These are phyloP conservation scores for Hypericum androsaemum DNA, from an alignment of 345 rosid species.

Conservation along the genomic window DNA sequence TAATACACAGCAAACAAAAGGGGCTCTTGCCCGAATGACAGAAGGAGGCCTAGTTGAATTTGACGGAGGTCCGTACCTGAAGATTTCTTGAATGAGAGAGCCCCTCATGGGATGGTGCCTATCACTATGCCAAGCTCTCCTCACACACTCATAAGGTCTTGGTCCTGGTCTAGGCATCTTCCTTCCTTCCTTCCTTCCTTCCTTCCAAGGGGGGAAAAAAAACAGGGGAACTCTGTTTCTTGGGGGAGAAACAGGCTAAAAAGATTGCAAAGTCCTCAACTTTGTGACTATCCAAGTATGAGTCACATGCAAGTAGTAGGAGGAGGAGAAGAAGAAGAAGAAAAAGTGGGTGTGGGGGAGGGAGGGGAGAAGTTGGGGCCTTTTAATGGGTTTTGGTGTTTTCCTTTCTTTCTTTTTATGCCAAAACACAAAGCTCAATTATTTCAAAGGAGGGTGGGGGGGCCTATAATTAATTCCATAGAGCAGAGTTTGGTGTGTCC, in stretches of 20 bases:
- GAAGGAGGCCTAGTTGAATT: not conserved
- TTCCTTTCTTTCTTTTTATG: constrained; percentile 15
- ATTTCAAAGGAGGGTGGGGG: constrained; percentile 14
- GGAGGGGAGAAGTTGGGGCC: not conserved
- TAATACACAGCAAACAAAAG: not conserved
- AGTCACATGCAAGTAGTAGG: constrained; percentile 5
- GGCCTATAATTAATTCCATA: constrained; percentile 7
- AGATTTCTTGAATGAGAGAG: constrained; percentile 58
- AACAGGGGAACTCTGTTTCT: constrained; percentile 11
- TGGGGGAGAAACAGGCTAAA: constrained; percentile 6
- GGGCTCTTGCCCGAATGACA: not conserved
- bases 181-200: not conserved
- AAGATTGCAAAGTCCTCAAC: too few species aligned
- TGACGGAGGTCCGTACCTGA: constrained; percentile 35
- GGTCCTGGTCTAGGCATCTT: constrained; percentile 72
- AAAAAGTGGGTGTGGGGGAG: constrained; percentile 3
- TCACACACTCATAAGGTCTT: constrained; percentile 63
- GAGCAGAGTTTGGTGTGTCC: constrained; percentile 33
- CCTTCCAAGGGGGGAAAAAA: not conserved
- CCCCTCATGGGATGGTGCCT: constrained; percentile 73
- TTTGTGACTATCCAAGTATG: too few species aligned
- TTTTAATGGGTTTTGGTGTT: constrained; percentile 3
- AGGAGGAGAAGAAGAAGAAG: not conserved
- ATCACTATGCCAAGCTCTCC: constrained; percentile 73
- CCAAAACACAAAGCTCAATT: constrained; percentile 20